phyloP scores from a whole-genome alignment of 2,329 filamentous ascomycete genomes.

The Verticillium longisporum region DNA sequence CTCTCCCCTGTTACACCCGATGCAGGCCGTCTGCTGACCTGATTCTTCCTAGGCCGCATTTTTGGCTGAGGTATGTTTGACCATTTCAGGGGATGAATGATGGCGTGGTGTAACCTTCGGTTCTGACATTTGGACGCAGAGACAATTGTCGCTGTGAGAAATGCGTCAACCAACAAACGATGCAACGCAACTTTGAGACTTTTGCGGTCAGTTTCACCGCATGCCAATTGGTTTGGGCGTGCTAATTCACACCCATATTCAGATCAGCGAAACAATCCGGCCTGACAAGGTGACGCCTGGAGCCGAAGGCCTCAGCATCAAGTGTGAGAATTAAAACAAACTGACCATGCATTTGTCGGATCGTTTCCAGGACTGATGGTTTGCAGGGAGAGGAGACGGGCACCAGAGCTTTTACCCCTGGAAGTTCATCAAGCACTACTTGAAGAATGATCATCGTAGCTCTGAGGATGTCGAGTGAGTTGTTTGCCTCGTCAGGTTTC shows the following conservation, averaged over 20 bases:
- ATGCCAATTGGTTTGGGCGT: too few relatives aligned
- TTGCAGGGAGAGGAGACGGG: constrained; percentile 57
- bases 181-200: constrained; percentile 34
- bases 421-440: constrained; percentile 50
- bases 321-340: constrained; percentile 19
- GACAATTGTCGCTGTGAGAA: constrained; percentile 35
- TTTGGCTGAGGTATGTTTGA: constrained; percentile 11
- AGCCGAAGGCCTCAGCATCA: constrained; percentile 22
- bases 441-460: constrained; percentile 21
- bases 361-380: not conserved
- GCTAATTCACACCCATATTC: not conserved
- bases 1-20: not conserved
- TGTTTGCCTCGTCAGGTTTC: not conserved
- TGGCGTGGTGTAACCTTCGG: not conserved
- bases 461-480: constrained; percentile 26
- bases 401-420: constrained; percentile 64
- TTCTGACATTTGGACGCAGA: constrained; percentile 13
- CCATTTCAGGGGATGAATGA: not conserved
- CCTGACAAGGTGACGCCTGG: constrained; percentile 19
- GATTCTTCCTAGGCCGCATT: constrained; percentile 8
- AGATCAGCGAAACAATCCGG: constrained; percentile 25
- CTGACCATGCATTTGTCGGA: not conserved
- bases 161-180: constrained; percentile 34
- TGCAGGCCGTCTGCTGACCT: not conserved
- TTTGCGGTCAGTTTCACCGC: constrained; percentile 22